Evolutionary conservation across 1,139 yeast species (phyloP).

Genomic region (Blastobotrys ciferrii): DNA sequence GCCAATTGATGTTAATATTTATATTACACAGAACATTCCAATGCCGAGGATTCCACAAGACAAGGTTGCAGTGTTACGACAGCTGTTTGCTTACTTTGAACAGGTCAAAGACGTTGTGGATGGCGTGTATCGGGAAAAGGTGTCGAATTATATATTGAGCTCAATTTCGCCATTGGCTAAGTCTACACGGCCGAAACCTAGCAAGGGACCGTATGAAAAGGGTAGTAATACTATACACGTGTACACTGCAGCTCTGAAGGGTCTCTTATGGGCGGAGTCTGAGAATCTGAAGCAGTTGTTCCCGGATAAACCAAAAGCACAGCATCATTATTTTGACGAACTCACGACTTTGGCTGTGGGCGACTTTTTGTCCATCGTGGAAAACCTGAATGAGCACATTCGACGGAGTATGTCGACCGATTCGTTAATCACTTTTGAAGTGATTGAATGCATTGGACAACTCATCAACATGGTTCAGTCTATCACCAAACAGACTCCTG

Average conservation of each 20-base stretch:
- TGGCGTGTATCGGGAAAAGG: conserved; percentile 45
- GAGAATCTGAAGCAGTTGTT: conserved; percentile 26
- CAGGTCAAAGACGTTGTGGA: conserved; percentile 44
- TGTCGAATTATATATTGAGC: conserved; percentile 46
- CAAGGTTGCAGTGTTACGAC: conserved; percentile 19
- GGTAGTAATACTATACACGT: conserved; percentile 59
- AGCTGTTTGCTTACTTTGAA: conserved; percentile 24
- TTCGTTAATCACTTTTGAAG: conserved; percentile 29
- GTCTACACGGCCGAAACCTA: conserved; percentile 34
- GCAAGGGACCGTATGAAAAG: conserved; percentile 53
- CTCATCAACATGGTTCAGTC: conserved; percentile 23
- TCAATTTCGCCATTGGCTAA: conserved; percentile 46
- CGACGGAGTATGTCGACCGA: conserved; percentile 27
- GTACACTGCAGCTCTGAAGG: conserved; percentile 54
- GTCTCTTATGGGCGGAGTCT: conserved; percentile 38
- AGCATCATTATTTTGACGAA: conserved; percentile 37
- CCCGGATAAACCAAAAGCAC: conserved; percentile 17
- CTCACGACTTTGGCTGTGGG: conserved; percentile 40
- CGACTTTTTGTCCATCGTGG: conserved; percentile 38
- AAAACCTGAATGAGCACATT: conserved; percentile 35
- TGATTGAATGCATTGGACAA: conserved; percentile 27
- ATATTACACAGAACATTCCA: conserved; percentile 19
- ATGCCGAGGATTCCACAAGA: conserved; percentile 26
- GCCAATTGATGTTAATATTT: conserved; percentile 28
- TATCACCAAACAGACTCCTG: conserved; percentile 21